These are phyloP conservation scores for Dillenia suffruticosa DNA, from an alignment of 164 flowering plant genomes.

Conservation along the genomic window DNA sequence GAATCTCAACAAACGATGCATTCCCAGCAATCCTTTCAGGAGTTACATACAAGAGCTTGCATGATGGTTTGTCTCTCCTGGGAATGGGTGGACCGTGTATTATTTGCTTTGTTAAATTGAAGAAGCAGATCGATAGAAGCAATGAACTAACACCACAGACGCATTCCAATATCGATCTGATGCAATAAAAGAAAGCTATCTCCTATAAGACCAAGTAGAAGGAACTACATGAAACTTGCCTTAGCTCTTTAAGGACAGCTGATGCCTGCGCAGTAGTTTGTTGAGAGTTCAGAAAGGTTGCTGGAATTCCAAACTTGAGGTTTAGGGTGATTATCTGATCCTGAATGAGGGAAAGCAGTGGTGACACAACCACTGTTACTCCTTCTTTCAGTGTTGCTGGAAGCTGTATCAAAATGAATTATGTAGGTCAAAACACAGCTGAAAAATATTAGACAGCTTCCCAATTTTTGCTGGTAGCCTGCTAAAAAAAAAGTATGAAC, in stretches of 20 bases:
- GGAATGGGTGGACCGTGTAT: constrained; percentile 8
- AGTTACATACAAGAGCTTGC: constrained; percentile 93
- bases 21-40: constrained; percentile 95
- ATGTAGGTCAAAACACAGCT: too few relatives aligned
- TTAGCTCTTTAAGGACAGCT: constrained; percentile 72
- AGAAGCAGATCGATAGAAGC: too few relatives aligned
- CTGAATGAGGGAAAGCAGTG: constrained; percentile 92
- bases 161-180: too few relatives aligned
- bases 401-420: constrained; percentile 44
- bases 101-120: too few relatives aligned
- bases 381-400: constrained; percentile 88
- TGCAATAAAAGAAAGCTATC: too few relatives aligned
- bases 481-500: too few relatives aligned
- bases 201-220: not conserved
- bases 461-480: too few relatives aligned
- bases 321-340: constrained; percentile 88
- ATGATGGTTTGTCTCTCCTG: constrained; percentile 81
- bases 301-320: constrained; percentile 79
- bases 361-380: constrained; percentile 81
- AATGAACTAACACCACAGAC: too few relatives aligned
- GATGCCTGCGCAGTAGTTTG: constrained; percentile 78
- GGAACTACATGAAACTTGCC: constrained; percentile 35
- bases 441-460: too few relatives aligned
- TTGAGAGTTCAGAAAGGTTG: constrained; percentile 93
- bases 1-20: constrained; percentile 54